These are phyloP conservation scores for Penicillium tannophilum DNA, from an alignment of 495 filamentous ascomycete genomes.

Conservation along the genomic window DNA sequence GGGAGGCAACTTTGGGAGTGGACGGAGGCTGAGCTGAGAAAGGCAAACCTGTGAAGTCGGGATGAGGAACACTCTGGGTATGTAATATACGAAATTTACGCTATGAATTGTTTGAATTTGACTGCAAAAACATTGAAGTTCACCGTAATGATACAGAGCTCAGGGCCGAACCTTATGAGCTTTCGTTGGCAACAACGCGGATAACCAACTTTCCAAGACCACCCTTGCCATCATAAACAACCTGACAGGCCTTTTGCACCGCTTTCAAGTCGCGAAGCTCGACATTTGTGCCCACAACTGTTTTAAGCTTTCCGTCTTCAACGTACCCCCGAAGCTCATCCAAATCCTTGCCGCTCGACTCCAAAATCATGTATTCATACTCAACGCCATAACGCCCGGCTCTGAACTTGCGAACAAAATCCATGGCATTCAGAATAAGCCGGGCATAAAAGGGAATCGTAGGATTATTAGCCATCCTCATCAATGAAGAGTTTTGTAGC, in stretches of 20 bases:
- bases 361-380: slow-evolving; percentile 45
- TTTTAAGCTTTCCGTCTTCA: slow-evolving; percentile 47
- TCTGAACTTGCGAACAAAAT: slow-evolving; percentile 34
- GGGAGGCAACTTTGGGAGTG: slow-evolving; percentile 45
- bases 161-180: not conserved
- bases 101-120: not conserved
- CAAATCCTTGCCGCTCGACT: slow-evolving; percentile 40
- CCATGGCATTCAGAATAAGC: slow-evolving; percentile 34
- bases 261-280: slow-evolving; percentile 48
- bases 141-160: too few species aligned
- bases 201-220: slow-evolving; percentile 60
- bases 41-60: slow-evolving; percentile 12
- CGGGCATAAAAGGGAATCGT: slow-evolving; percentile 35
- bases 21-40: slow-evolving; percentile 42
- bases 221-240: slow-evolving; percentile 52
- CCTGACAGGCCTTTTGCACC: slow-evolving; percentile 45
- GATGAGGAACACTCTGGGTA: not conserved
- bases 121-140: too few species aligned
- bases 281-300: slow-evolving; percentile 45
- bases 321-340: slow-evolving; percentile 44
- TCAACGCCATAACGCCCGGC: slow-evolving; percentile 38
- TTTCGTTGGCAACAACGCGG: not conserved
- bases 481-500: slow-evolving; percentile 13
- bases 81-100: not conserved
- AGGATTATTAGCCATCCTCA: slow-evolving; percentile 30